Evolutionary conservation across 495 filamentous ascomycete genomes (phyloP).

Genomic region (Penicillium lividum): DNA sequence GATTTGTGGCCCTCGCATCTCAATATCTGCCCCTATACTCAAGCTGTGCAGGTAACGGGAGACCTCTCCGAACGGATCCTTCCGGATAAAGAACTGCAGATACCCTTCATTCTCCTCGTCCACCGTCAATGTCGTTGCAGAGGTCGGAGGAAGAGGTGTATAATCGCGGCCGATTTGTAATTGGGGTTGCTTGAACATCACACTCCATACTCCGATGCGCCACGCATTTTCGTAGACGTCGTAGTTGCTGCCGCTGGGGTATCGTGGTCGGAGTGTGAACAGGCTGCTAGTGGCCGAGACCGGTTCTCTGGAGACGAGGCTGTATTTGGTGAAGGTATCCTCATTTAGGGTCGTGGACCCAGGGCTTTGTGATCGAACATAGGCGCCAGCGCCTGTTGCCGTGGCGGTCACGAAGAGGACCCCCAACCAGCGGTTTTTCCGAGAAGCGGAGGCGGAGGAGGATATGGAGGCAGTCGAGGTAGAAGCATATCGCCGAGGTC

Average conservation of each 20-base stretch:
- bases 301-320: slow-evolving; percentile 61
- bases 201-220: slow-evolving; percentile 71
- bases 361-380: slow-evolving; percentile 32
- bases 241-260: slow-evolving; percentile 36
- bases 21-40: slow-evolving; percentile 58
- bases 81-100: slow-evolving; percentile 57
- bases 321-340: slow-evolving; percentile 66
- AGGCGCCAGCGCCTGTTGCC: slow-evolving; percentile 41
- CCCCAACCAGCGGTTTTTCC: slow-evolving; percentile 39
- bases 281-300: slow-evolving; percentile 77
- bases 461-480: slow-evolving; percentile 20
- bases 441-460: slow-evolving; percentile 11
- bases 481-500: slow-evolving; percentile 24
- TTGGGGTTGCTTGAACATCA: slow-evolving; percentile 92
- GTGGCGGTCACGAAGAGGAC: slow-evolving; percentile 35
- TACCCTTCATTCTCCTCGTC: slow-evolving; percentile 39
- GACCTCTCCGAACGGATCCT: slow-evolving; percentile 58
- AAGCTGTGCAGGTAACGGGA: slow-evolving; percentile 70
- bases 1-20: slow-evolving; percentile 74
- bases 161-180: slow-evolving; percentile 86
- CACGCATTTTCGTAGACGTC: slow-evolving; percentile 53
- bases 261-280: slow-evolving; percentile 63
- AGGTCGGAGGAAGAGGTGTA: slow-evolving; percentile 72
- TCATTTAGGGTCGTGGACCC: slow-evolving; percentile 42
- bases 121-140: slow-evolving; percentile 23